Conservation (phyloP, 2,329 filamentous ascomycete species). For the Xylaria sp. region DNA sequence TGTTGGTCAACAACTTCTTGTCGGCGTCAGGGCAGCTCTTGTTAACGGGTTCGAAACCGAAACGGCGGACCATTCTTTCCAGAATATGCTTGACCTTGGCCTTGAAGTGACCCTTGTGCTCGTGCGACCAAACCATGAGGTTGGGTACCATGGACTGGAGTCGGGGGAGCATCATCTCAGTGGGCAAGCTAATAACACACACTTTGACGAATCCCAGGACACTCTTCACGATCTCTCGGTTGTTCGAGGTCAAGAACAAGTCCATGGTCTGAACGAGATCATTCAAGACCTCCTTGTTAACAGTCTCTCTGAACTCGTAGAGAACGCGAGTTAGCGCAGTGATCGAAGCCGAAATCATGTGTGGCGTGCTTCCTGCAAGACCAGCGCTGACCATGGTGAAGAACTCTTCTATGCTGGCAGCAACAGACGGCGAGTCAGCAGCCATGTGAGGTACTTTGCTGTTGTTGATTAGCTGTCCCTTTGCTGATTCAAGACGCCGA, state of each 20-base stretch:
- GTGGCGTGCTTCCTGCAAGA: conserved; percentile 83
- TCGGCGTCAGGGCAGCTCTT: conserved; percentile 78
- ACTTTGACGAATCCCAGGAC: conserved; percentile 97
- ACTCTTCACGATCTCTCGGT: conserved; percentile 91
- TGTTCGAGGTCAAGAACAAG: conserved; percentile 92
- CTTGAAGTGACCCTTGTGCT: conserved; percentile 96
- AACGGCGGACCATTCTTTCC: conserved; percentile 87
- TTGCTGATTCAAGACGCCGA: conserved; percentile 62
- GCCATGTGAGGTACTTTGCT: conserved; percentile 85
- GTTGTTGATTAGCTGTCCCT: conserved; percentile 73
- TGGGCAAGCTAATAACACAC: conserved; percentile 78
- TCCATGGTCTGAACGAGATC: conserved; percentile 94
- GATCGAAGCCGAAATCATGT: conserved; percentile 97
- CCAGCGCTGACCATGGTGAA: conserved; percentile 98
- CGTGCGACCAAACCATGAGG: conserved; percentile 91
- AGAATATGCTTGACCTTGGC: conserved; percentile 97
- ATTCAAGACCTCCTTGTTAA: conserved; percentile 64
- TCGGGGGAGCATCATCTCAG: conserved; percentile 70
- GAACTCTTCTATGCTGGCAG: conserved; percentile 86
- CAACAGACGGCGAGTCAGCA: conserved; percentile 66
- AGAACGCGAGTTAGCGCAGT: conserved; percentile 90
- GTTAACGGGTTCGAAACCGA: conserved; percentile 77
- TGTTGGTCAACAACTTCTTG: conserved; percentile 85
- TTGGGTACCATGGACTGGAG: conserved; percentile 77
- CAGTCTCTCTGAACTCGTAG: conserved; percentile 74